Evolutionary conservation across 768 basidiomycete genomes (phyloP).

Genomic region (Xanthoconium stramineum): DNA sequence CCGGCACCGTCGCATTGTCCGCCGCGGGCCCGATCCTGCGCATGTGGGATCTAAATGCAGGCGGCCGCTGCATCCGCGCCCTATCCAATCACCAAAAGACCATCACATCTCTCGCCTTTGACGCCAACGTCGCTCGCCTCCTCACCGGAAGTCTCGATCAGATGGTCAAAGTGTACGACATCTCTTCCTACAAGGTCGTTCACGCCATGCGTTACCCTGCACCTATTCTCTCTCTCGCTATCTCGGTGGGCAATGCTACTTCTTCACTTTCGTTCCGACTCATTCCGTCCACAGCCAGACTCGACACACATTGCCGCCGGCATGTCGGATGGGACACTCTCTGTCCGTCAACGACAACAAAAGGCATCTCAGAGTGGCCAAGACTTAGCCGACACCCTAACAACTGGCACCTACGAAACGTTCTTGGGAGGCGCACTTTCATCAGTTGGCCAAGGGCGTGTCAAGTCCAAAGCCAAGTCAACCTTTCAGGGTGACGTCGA

Average conservation of each 20-base stretch:
- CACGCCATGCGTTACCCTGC: slow-evolving; percentile 99
- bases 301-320: slow-evolving; percentile 95
- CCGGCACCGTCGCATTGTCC: slow-evolving; percentile 81
- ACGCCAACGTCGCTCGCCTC: slow-evolving; percentile 69
- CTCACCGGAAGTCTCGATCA: slow-evolving; percentile 92
- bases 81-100: slow-evolving; percentile 99
- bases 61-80: slow-evolving; percentile 84
- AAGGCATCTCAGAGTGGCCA: slow-evolving; percentile 59
- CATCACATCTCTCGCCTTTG: slow-evolving; percentile 84
- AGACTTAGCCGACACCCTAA: slow-evolving; percentile 39
- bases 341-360: slow-evolving; percentile 84
- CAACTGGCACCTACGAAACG: slow-evolving; percentile 62
- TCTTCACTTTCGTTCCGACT: slow-evolving; percentile 4
- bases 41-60: slow-evolving; percentile 93
- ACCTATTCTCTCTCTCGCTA: slow-evolving; percentile 82
- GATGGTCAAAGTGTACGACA: slow-evolving; percentile 98
- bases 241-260: slow-evolving; percentile 59
- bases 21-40: slow-evolving; percentile 90
- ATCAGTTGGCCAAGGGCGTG: slow-evolving; percentile 51
- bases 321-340: slow-evolving; percentile 98
- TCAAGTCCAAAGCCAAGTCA: slow-evolving; percentile 46
- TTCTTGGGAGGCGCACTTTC: slow-evolving; percentile 58
- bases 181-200: slow-evolving; percentile 88
- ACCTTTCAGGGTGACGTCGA: slow-evolving; percentile 59
- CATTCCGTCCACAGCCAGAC: slow-evolving; percentile 62